Evolutionary conservation across 192 early-diverging fungal genomes (phyloP).

Genomic region (Backusella liffmaniae): DNA sequence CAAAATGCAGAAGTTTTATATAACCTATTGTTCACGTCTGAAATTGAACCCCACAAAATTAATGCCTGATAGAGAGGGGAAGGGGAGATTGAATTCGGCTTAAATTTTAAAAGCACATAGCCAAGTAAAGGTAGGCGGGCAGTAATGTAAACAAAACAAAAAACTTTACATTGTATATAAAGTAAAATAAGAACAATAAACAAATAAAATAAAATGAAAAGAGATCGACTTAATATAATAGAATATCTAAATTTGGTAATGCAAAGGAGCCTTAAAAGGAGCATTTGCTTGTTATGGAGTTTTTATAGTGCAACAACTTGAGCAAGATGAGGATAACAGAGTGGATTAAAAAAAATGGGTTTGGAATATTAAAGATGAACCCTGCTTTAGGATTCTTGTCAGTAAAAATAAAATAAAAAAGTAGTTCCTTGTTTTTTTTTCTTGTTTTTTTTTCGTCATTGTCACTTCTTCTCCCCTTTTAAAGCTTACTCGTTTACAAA

Average conservation of each 20-base stretch:
- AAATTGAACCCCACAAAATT: neutral
- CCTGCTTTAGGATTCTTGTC: neutral
- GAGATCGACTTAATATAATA: constrained; percentile 5
- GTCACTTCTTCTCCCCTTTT: neutral
- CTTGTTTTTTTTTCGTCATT: neutral
- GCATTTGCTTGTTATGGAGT: neutral
- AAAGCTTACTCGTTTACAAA: neutral
- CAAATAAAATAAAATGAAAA: neutral
- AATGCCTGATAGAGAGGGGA: neutral
- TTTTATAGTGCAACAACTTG: neutral
- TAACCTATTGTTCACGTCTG: neutral
- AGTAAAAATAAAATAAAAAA: neutral
- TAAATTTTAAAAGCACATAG: neutral
- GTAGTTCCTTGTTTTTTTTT: neutral
- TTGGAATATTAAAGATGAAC: neutral
- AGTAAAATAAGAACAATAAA: neutral
- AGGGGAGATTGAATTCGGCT: neutral
- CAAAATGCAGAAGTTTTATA: neutral
- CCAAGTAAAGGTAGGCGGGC: neutral
- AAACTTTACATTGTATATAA: neutral
- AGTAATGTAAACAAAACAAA: neutral
- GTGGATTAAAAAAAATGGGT: neutral
- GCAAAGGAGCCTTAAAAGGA: neutral
- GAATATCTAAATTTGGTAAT: constrained; percentile 1
- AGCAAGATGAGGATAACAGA: neutral